phyloP scores from a whole-genome alignment of 441 rosid species.

The Eruca vesicaria region DNA sequence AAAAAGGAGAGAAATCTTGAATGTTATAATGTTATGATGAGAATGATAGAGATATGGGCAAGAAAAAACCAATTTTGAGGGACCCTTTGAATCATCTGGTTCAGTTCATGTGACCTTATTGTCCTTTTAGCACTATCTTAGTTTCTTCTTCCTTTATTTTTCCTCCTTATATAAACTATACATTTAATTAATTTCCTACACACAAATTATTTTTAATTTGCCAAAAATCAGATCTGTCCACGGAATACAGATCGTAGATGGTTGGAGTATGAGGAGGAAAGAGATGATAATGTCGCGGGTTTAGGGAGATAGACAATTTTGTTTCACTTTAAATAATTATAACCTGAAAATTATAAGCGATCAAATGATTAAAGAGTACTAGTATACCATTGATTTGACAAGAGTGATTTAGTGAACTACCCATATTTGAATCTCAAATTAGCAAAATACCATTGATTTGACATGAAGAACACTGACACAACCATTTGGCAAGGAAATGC shows the following conservation, averaged over 20 bases:
- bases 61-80: slow-evolving; percentile 33
- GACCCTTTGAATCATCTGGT: slow-evolving; percentile 36
- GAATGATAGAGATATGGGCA: slow-evolving; percentile 35
- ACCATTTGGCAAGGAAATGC: too few relatives aligned
- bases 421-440: too few relatives aligned
- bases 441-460: too few relatives aligned
- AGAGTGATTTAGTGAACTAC: too few relatives aligned
- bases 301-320: slow-evolving; percentile 24
- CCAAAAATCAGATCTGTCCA: slow-evolving; percentile 17
- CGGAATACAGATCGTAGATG: slow-evolving; percentile 16
- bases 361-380: too few relatives aligned
- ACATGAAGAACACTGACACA: too few relatives aligned
- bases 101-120: slow-evolving; percentile 40
- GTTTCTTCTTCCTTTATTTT: slow-evolving; percentile 11
- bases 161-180: not conserved
- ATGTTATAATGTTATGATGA: slow-evolving; percentile 23
- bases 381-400: too few relatives aligned
- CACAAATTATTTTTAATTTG: not conserved
- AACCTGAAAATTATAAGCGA: too few relatives aligned
- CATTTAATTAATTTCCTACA: not conserved
- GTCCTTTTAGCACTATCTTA: slow-evolving; percentile 32
- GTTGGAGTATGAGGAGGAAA: slow-evolving; percentile 25
- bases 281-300: slow-evolving; percentile 29
- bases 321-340: too few relatives aligned
- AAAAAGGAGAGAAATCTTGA: slow-evolving; percentile 17